A percentile compares a stretch with the other conserved stretches of the same genome.
phyloP scores from a whole-genome alignment of 225 moss, liverwort and hornwort genomes.

The Physcomitrium patens region DNA sequence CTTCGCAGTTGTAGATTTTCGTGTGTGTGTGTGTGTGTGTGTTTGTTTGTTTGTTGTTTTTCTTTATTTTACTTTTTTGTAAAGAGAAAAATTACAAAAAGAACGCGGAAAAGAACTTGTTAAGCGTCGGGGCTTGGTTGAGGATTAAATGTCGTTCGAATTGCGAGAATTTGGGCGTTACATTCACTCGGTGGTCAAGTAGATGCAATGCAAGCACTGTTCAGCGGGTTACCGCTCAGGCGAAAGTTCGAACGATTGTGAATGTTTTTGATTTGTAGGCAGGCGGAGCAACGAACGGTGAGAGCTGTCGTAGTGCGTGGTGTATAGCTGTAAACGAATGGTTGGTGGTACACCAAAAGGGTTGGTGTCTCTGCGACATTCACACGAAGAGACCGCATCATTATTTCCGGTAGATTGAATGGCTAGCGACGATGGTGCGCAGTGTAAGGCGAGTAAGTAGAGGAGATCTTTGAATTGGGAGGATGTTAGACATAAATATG shows the following conservation, averaged over 20 bases:
- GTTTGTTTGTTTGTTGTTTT: too few relatives aligned
- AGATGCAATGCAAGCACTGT: constrained; percentile 1
- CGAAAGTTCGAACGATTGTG: constrained; percentile 20
- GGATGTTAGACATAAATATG: constrained; percentile 13
- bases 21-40: too few relatives aligned
- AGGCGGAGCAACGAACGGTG: constrained; percentile 7
- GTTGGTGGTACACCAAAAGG: constrained; percentile 26
- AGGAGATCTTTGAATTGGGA: constrained; percentile 17
- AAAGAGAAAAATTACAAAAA: too few relatives aligned
- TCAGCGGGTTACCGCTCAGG: constrained; percentile 4
- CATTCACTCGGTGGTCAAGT: neutral
- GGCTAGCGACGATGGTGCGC: neutral
- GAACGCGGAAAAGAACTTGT: neutral
- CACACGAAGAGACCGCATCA: constrained; percentile 4
- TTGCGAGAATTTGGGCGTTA: constrained; percentile 15
- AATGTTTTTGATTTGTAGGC: constrained; percentile 23
- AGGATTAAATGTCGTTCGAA: constrained; percentile 19
- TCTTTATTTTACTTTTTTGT: too few relatives aligned
- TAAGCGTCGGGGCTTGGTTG: neutral
- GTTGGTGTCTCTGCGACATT: constrained; percentile 9
- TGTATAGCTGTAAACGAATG: constrained; percentile 15
- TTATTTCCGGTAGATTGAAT: neutral
- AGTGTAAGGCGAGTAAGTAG: neutral
- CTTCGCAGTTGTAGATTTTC: constrained; percentile 1
- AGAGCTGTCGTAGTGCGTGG: constrained; percentile 26